Conservation (phyloP, 768 basidiomycete genomes). For the Lyophyllum atratum region DNA sequence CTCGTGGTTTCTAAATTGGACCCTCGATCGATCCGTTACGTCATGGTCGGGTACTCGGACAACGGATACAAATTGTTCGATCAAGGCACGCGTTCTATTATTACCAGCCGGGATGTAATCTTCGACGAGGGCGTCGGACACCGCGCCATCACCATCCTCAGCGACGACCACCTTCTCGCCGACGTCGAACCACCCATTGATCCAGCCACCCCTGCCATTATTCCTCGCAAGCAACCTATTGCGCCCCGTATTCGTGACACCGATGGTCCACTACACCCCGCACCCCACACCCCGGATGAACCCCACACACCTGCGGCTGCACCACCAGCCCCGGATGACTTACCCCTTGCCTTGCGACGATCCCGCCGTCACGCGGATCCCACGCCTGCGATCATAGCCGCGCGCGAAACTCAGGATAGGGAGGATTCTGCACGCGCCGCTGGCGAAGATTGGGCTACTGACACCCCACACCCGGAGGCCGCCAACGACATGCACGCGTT, state of each 20-base stretch:
- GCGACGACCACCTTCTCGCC: neutral
- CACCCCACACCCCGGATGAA: too few relatives aligned
- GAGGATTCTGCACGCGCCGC: neutral
- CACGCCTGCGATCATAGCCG: neutral
- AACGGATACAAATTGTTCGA: too few relatives aligned
- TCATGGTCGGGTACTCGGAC: slow-evolving; percentile 19
- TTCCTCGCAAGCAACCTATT: neutral
- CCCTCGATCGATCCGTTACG: slow-evolving; percentile 15
- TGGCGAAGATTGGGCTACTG: too few relatives aligned
- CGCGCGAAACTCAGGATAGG: neutral
- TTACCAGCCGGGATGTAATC: slow-evolving; percentile 19
- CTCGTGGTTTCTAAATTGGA: neutral
- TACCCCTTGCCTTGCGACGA: too few relatives aligned
- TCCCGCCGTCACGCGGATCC: neutral
- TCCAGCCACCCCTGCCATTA: neutral
- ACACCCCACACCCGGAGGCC: neutral
- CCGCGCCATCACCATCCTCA: neutral
- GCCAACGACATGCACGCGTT: neutral
- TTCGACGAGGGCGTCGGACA: slow-evolving; percentile 23
- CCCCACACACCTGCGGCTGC: too few relatives aligned
- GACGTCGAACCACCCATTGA: neutral
- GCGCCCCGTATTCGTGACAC: neutral
- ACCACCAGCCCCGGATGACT: too few relatives aligned
- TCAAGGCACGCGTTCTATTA: neutral
- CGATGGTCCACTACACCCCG: neutral